Conservation (phyloP, 768 basidiomycete genomes). For the Boletus coccyginus region DNA sequence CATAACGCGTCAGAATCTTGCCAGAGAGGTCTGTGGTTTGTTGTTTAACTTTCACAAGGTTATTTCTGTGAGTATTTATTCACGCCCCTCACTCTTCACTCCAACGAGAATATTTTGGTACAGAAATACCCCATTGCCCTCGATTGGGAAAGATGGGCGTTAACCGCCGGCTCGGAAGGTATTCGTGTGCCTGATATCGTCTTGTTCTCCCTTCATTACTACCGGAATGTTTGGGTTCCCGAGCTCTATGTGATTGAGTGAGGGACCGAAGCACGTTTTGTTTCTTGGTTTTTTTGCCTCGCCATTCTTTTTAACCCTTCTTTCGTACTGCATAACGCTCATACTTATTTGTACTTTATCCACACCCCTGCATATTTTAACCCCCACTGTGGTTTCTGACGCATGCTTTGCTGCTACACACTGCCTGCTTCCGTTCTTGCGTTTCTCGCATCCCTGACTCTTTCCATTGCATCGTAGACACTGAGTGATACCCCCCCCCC, state of each 20-base stretch:
- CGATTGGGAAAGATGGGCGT: constrained; percentile 21
- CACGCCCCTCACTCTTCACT: not conserved
- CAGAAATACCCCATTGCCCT: constrained; percentile 9
- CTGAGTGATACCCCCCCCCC: no score
- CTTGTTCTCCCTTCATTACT: constrained; percentile 26
- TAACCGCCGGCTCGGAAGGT: constrained; percentile 12
- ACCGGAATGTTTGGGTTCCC: constrained; percentile 27
- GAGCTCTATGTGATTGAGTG: constrained; percentile 28
- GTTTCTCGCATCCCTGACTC: not conserved
- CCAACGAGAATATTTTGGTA: not conserved
- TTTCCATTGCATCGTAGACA: not conserved
- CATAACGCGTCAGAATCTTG: constrained; percentile 23
- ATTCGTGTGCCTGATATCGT: constrained; percentile 17
- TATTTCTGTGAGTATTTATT: constrained; percentile 6
- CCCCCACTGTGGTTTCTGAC: not conserved
- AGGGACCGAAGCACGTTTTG: not conserved
- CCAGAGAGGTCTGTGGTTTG: constrained; percentile 13
- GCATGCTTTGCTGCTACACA: not conserved
- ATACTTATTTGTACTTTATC: constrained; percentile 10
- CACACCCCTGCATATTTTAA: not conserved
- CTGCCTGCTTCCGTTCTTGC: not conserved
- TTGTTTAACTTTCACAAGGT: constrained; percentile 6
- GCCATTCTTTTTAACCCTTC: not conserved
- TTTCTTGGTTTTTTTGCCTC: not conserved
- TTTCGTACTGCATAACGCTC: not conserved